Base-by-base conservation (phyloP, 2,329 filamentous ascomycete genomes). In the Ceratocystis lukuohia region DNA sequence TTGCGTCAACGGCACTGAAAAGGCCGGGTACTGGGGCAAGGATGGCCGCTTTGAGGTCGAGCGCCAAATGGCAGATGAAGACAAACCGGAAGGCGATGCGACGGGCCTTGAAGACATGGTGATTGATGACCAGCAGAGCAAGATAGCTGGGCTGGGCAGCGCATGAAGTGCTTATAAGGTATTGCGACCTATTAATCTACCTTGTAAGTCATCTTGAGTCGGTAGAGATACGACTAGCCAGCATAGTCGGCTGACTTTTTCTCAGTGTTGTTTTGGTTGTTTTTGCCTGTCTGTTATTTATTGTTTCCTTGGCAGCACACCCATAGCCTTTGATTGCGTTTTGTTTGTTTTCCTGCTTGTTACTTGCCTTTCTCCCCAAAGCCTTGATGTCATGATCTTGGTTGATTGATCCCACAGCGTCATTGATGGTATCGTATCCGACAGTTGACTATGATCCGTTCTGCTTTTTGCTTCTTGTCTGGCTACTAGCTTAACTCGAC, bases 41-140 rank as follows among this genome's bases (percentile, higher is more conserved):
- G 88, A 88, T 15, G 83, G 89, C 1, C 78, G 82, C 5, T 82
- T 87, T 59, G 86, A 89, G 73, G 79, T 91, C 68, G 86, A 90
- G 71, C 80, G 85, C 61, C 80, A 84, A 20, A 79, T 88, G 62
- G 80, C 83, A 61, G 86, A 88, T 68, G 88, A 90, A 72, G 82
- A 85, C 61, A 65, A 48, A 2, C 73, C 69, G 67, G 70, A 69
- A n/a, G 64, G 22, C 17, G 37, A 22, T 15, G 17, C 41, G 41
- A 68, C 37, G 46, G 68, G 68, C 20, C 67, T 65, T 5, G 46
- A 28, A n/a, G 65, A n/a, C 22, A 37, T 17, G n/a, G 53, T 45
- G 8, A 28, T n/a, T n/a, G 56, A 59, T n/a, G 56, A 80, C 69
- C 72, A 75, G 50, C 28, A 20, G 69, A 75, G 77, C 45, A 74